Percentiles rank a stretch among this genome's conserved stretches.
Evolutionary conservation across 305 asterid species (phyloP).

Genomic region (Fraxinus sp.): DNA sequence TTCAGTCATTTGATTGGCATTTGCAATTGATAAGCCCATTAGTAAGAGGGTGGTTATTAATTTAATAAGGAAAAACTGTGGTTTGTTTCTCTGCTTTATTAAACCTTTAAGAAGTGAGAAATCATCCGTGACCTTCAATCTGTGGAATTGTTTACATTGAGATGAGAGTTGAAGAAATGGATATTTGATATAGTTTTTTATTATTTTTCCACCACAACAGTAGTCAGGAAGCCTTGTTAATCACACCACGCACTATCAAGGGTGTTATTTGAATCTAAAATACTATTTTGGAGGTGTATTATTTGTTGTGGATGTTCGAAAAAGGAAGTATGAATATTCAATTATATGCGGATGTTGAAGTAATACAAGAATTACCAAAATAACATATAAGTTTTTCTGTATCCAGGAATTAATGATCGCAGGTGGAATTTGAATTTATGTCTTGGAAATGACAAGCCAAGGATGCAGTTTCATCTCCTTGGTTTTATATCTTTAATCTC

Average conservation of each 20-base stretch:
- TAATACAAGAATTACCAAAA: neutral
- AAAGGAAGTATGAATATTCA: neutral
- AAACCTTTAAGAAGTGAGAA: too few species aligned
- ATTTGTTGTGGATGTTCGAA: neutral
- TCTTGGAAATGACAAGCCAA: neutral
- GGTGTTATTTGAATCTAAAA: neutral
- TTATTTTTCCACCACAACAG: too few species aligned
- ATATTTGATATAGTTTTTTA: too few species aligned
- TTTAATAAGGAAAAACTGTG: neutral
- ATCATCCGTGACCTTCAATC: too few species aligned
- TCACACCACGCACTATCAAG: neutral
- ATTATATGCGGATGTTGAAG: neutral
- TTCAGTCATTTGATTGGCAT: neutral
- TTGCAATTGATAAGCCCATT: neutral
- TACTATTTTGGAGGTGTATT: neutral
- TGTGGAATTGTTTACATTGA: too few species aligned
- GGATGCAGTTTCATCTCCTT: neutral
- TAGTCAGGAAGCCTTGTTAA: too few species aligned
- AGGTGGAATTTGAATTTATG: neutral
- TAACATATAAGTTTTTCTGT: neutral
- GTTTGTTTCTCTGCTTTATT: neutral
- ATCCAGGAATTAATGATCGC: neutral
- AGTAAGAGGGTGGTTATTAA: neutral
- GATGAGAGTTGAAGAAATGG: too few species aligned
- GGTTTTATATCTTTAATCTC: neutral